A percentile compares a stretch with the other conserved stretches of the same genome.
phyloP scores from a whole-genome alignment of 257 asterid species.

The Verbascum thapsus region DNA sequence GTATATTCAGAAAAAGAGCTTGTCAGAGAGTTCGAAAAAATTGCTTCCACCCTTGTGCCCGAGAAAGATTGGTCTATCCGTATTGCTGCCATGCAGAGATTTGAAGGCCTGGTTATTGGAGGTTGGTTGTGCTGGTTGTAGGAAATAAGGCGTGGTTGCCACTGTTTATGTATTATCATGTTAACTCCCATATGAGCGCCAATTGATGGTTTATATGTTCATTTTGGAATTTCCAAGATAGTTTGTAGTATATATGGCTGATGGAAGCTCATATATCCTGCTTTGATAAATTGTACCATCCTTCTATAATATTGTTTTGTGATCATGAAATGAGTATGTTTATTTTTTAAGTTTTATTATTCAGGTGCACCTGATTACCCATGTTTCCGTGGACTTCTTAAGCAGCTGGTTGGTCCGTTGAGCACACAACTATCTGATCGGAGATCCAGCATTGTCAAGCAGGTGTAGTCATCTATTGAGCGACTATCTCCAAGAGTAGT shows the following conservation, averaged over 20 bases:
- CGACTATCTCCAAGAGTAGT: constrained; percentile 13
- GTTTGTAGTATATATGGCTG: no score
- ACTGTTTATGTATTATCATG: no score
- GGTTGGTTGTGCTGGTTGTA: constrained; percentile 51
- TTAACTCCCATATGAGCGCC: no score
- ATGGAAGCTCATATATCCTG: constrained; percentile 11
- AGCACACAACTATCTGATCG: constrained; percentile 94
- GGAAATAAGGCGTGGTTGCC: constrained; percentile 20
- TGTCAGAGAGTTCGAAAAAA: constrained; percentile 91
- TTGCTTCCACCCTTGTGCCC: constrained; percentile 85
- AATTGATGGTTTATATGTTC: no score
- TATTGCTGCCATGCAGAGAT: constrained; percentile 93
- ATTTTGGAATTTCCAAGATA: no score
- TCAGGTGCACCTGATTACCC: constrained; percentile 94
- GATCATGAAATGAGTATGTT: neutral
- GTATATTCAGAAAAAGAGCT: constrained; percentile 97
- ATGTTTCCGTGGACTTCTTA: constrained; percentile 87
- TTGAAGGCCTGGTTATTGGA: constrained; percentile 93
- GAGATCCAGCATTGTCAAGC: constrained; percentile 97
- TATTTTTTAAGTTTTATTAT: constrained; percentile 25
- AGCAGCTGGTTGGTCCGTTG: constrained; percentile 89
- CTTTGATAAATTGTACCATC: neutral
- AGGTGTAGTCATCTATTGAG: constrained; percentile 50
- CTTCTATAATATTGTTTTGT: constrained; percentile 3
- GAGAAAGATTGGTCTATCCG: constrained; percentile 99